Evolutionary conservation across 1,139 yeast species (phyloP), one percentile per base, ranked within the genome.

Genomic region (Hemisphaericaspora xylofermentans): DNA sequence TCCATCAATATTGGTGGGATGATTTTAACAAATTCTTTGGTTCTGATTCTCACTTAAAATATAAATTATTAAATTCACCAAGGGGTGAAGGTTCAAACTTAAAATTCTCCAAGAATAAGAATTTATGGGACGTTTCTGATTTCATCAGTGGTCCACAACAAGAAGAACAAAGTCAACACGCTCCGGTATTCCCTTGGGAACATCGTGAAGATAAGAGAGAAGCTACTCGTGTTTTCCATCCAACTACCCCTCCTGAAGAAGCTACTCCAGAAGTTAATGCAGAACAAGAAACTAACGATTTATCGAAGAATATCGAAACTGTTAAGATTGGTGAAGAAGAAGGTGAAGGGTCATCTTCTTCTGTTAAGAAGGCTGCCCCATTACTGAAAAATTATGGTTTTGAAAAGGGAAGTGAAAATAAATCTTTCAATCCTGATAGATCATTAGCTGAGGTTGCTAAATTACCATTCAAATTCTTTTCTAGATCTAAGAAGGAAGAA

Each of bases 131-230:
- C 34, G 35, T 30, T 14, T 31, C 35, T 32, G 16, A 27, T 16
- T 12, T 27, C 21, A 40, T 37, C 12, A 45, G 25, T 17, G 38
- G 29, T 28, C 13, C 15, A 9, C 24, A 22, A 22, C 34, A 27
- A 26, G 43, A 26, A 9, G 24, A 39, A 15, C 42, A 33, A 16
- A 53, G 12, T 24, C 27, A 51, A n/a, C 38, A 50, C 5, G 55
- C 63, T 42, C 63, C 70, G 2, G 54, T 71, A n/a, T 71, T 71
- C 60, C 78, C 78, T 2, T 72, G 77, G 76, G 76, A 70, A 47
- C 47, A 52, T n/a, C 50, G 63, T 26, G 45, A 44, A 16, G 56
- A 51, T 12, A 45, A 42, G 16, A 39, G 30, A 57, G 53, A 46
- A 48, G 62, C 63, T 56, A 48, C 53, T 16, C 47, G 60, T 39